Base-by-base conservation (phyloP, 2,329 filamentous ascomycete species). In the Hypoxylon sp. region DNA sequence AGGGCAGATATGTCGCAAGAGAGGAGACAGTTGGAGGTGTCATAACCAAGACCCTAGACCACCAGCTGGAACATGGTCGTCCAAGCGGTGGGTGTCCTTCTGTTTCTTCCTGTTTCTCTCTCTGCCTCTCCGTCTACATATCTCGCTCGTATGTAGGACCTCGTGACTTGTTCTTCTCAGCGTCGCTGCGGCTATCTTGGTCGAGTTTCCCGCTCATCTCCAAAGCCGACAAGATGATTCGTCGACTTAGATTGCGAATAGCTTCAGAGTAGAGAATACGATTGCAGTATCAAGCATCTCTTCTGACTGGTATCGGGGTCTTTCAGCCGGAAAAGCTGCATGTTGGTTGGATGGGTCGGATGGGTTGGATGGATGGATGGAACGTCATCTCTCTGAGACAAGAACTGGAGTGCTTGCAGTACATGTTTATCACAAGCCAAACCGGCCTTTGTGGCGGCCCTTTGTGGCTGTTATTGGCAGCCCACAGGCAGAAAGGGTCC, bases 361-460 rank as follows among this genome's bases (percentile, higher is more conserved):
- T n/a, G n/a, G n/a, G 29, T 29, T 52, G 31, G 29, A 24, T 52
- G 31, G 49, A 48, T 55, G 51, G 56, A 45, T 60, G 49, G 55
- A 18, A 57, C 50, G 48, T 59, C 31, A 56, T 61, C 52, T 55
- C 37, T 55, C 51, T 33, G 48, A 63, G 54, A 60, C 56, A 50
- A 60, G 50, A 49, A 24, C 40, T 24, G 37, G n/a, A n/a, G 45
- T 48, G 51, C 37, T 45, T 37, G 41, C 38, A n/a, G n/a, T n/a
- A n/a, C n/a, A 43, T 26, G 10, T n/a, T 48, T 48, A 56, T 58
- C 61, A 63, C 60, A 63, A 60, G 60, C 56, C 40, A 58, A 60
- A 57, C 21, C 41, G 37, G n/a, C 17, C 37, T 33, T 45, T 49
- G 24, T 15, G 48, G 52, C 38, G 29, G 40, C 40, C 27, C 38